Evolutionary conservation across 441 rosid genomes (phyloP), one percentile per base, ranked within the genome.

Genomic region (Gossypium gossypioides): DNA sequence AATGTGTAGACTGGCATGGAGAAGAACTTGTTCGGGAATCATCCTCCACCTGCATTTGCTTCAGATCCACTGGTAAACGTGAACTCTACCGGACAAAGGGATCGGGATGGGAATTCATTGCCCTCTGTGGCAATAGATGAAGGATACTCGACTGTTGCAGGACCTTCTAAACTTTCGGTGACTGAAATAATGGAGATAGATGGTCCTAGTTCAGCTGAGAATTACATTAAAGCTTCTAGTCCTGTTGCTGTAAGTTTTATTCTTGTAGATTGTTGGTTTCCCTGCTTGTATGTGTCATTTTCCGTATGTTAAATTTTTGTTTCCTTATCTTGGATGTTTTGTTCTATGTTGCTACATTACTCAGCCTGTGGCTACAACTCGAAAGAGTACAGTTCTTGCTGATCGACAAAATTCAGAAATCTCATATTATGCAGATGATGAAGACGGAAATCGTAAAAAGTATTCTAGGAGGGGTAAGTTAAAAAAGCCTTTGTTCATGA

Each of bases 151-250:
- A 68, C 79, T 42, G 70, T 80, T 74, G 89, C 81, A 69, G 86
- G 67, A 55, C 81, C 84, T 69, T 78, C 91, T 71, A 87, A 78
- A 73, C 73, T 76, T 75, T 79, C 84, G 7, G 86, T 84, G 56
- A 24, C 97, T 22, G 99, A 95, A 79, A 95, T 95, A 69, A 86
- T 82, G 79, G 99, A 95, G 84, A 86, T 95, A 72, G 97, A 92
- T 42, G 86, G 86, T 74, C 90, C 97, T 74, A 77, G 86, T 71
- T 87, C 98, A 16, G 89, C 84, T 19, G 93, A 84, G 66, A 86
- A 78, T 81, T 89, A 86, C 80, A 73, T 83, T 77, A 91, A 91
- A 77, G 82, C 71, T 79, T 81, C 94, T 29, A 89, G 89, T 83
- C 91, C 97, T 78, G 78, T 61, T 80, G 88, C 76, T 75, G 99